Evolutionary conservation across 2,329 filamentous ascomycete genomes (phyloP).

Genomic region (Laburnicola sp.): DNA sequence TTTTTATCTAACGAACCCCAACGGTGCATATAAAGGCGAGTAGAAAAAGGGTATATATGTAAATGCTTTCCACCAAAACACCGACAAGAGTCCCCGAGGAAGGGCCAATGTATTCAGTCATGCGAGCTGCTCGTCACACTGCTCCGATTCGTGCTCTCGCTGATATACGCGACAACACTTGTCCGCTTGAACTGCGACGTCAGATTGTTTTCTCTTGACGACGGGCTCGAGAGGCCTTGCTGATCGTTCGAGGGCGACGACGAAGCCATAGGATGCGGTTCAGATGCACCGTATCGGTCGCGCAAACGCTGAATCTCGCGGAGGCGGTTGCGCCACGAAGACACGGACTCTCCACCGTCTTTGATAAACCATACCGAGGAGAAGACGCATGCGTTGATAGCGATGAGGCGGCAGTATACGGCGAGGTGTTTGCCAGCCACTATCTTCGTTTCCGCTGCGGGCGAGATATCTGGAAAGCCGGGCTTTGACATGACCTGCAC

Average conservation of each 20-base stretch:
- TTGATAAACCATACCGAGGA: constrained; percentile 83
- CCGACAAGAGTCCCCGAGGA: not conserved
- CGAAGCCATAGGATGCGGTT: constrained; percentile 17
- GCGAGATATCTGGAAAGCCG: constrained; percentile 88
- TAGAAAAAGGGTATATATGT: constrained; percentile 16
- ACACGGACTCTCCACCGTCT: constrained; percentile 78
- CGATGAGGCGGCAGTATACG: constrained; percentile 82
- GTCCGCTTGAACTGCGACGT: constrained; percentile 38
- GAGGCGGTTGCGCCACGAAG: constrained; percentile 85
- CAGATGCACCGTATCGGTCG: constrained; percentile 54
- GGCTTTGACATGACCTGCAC: constrained; percentile 87
- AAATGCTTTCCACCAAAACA: constrained; percentile 15
- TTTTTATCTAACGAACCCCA: not conserved
- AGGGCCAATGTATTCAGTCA: constrained; percentile 14
- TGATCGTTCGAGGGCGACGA: constrained; percentile 28
- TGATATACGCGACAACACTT: constrained; percentile 42
- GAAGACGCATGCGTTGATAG: constrained; percentile 92
- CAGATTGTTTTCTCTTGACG: constrained; percentile 33
- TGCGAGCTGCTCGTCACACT: constrained; percentile 43
- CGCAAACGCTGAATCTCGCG: constrained; percentile 81
- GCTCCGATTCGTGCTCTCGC: constrained; percentile 43
- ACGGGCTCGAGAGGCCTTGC: constrained; percentile 32
- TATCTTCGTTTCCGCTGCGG: constrained; percentile 86
- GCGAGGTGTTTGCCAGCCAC: constrained; percentile 81
- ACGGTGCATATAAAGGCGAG: not conserved